A percentile compares a stretch with the other conserved stretches of the same genome.
These are phyloP conservation scores for Botrytis squamosa DNA, from an alignment of 2,329 filamentous ascomycete genomes.

Conservation along the genomic window DNA sequence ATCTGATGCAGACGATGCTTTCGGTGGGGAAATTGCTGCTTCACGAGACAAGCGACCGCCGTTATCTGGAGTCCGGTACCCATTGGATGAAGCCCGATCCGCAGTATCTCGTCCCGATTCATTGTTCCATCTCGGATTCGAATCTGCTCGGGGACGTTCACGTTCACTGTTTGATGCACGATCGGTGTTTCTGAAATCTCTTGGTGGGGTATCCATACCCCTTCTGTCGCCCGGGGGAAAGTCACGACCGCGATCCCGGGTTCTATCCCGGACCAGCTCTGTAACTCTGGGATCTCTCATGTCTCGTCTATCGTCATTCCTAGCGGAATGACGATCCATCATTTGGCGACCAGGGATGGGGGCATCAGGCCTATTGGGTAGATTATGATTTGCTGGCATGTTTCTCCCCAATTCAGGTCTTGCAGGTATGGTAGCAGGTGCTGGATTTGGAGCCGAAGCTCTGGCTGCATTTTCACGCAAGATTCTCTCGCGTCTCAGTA, in stretches of 20 bases:
- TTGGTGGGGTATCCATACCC: slow-evolving; percentile 28
- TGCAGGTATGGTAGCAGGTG: slow-evolving; percentile 27
- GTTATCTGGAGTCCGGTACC: slow-evolving; percentile 29
- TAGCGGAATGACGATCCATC: slow-evolving; percentile 35
- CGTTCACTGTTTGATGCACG: slow-evolving; percentile 30
- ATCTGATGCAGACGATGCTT: slow-evolving; percentile 30
- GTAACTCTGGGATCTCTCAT: slow-evolving; percentile 29
- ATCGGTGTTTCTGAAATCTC: slow-evolving; percentile 36
- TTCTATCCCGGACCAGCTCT: slow-evolving; percentile 33
- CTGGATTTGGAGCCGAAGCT: slow-evolving; percentile 25
- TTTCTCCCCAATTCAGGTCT: slow-evolving; percentile 32
- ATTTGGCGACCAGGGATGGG: slow-evolving; percentile 36
- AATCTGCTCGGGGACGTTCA: slow-evolving; percentile 35
- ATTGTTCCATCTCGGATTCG: slow-evolving; percentile 35
- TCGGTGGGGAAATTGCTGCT: slow-evolving; percentile 34
- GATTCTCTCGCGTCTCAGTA: slow-evolving; percentile 34
- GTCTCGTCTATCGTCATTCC: slow-evolving; percentile 38
- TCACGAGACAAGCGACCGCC: slow-evolving; percentile 37
- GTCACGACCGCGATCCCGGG: slow-evolving; percentile 38
- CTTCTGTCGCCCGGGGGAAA: slow-evolving; percentile 35
- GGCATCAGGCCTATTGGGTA: slow-evolving; percentile 39
- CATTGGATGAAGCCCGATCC: slow-evolving; percentile 31
- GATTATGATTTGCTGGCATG: slow-evolving; percentile 27
- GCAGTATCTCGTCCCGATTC: slow-evolving; percentile 35
- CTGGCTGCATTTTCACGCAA: slow-evolving; percentile 35